Evolutionary conservation across 2,329 filamentous ascomycete species (phyloP).

Genomic region (Diaporthe ampelina): DNA sequence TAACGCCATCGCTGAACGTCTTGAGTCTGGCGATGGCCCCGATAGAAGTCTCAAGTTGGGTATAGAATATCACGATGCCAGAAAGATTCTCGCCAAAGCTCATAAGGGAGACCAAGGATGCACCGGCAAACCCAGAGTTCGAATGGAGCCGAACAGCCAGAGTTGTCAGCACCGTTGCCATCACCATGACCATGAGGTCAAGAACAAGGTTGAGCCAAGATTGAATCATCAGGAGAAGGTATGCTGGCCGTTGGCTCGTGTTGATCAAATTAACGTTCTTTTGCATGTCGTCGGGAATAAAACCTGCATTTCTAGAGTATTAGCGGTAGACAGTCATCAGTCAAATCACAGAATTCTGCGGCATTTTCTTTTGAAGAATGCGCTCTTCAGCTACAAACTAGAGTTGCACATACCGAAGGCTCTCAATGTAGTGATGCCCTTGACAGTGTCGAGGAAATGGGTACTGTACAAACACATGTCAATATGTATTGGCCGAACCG

Average conservation of each 20-base stretch:
- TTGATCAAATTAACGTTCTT: slow-evolving; percentile 58
- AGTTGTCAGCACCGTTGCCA: slow-evolving; percentile 63
- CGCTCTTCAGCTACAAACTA: no score
- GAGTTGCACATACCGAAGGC: slow-evolving; percentile 55
- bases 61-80: slow-evolving; percentile 51
- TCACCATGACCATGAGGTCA: slow-evolving; percentile 61
- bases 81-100: slow-evolving; percentile 51
- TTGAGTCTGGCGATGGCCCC: slow-evolving; percentile 55
- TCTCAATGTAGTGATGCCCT: slow-evolving; percentile 68
- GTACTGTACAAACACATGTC: slow-evolving; percentile 47
- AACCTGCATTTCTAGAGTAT: background rate
- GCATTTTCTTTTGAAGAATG: slow-evolving; percentile 57
- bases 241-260: slow-evolving; percentile 68
- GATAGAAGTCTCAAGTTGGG: slow-evolving; percentile 51
- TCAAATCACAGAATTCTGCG: slow-evolving; percentile 49
- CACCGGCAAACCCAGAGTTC: slow-evolving; percentile 56
- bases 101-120: slow-evolving; percentile 55
- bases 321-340: slow-evolving; percentile 54
- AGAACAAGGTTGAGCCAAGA: slow-evolving; percentile 68
- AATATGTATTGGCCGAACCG: background rate
- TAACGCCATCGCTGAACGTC: slow-evolving; percentile 47
- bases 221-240: slow-evolving; percentile 70
- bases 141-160: slow-evolving; percentile 60
- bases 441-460: slow-evolving; percentile 70
- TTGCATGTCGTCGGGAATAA: slow-evolving; percentile 16